Evolutionary conservation across 495 filamentous ascomycete genomes (phyloP).

Genomic region (Usnea hakonensis): DNA sequence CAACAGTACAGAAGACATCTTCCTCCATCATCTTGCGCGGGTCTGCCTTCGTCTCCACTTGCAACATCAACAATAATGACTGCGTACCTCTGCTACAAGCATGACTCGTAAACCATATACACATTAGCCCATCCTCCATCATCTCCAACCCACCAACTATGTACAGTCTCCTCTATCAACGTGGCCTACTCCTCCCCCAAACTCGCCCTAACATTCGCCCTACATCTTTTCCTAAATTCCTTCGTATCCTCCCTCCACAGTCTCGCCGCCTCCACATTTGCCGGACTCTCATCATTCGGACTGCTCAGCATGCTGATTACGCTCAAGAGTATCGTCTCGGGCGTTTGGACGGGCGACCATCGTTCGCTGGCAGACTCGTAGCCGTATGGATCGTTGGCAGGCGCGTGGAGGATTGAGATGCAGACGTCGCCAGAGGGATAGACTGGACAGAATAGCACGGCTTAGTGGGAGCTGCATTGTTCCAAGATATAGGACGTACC

Average conservation of each 20-base stretch:
- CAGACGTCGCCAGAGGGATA: slow-evolving; percentile 86
- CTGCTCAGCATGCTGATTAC: slow-evolving; percentile 89
- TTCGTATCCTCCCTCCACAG: slow-evolving; percentile 77
- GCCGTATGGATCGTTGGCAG: slow-evolving; percentile 91
- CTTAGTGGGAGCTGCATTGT: not conserved
- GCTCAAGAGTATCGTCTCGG: slow-evolving; percentile 86
- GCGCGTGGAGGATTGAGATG: slow-evolving; percentile 94
- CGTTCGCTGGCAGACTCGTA: slow-evolving; percentile 89
- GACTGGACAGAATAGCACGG: slow-evolving; percentile 37
- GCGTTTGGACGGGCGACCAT: slow-evolving; percentile 95
- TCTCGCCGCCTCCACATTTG: slow-evolving; percentile 86
- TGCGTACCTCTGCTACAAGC: not conserved
- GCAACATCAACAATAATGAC: not conserved
- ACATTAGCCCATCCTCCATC: not conserved
- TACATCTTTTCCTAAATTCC: slow-evolving; percentile 69
- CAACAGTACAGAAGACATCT: not conserved
- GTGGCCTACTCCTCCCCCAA: slow-evolving; percentile 57
- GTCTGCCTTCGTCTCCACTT: not conserved
- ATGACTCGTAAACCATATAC: not conserved
- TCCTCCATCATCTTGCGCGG: not conserved
- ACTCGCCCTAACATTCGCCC: slow-evolving; percentile 76
- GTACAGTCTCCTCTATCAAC: not conserved
- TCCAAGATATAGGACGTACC: slow-evolving; percentile 38
- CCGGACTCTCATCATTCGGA: slow-evolving; percentile 92
- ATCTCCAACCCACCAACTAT: not conserved